A percentile compares a stretch with the other conserved stretches of the same genome.
phyloP scores from a whole-genome alignment of 768 basidiomycete species.

The Strobilomyces dryophilus region DNA sequence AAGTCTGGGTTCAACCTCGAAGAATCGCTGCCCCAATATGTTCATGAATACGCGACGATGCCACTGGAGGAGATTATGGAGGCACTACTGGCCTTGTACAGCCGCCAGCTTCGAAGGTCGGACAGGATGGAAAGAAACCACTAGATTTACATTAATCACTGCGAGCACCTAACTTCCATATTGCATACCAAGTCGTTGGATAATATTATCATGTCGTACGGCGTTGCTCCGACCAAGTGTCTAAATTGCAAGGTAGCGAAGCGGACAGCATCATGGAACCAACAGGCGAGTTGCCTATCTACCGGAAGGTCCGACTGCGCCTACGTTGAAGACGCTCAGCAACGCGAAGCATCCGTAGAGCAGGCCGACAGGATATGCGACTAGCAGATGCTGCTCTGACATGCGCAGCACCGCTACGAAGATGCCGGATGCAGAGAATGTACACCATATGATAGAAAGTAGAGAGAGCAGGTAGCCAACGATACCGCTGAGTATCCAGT shows the following conservation, averaged over 20 bases:
- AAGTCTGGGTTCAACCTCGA: slow-evolving; percentile 80
- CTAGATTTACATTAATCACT: neutral
- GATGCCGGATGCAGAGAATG: slow-evolving; percentile 91
- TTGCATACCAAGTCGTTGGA: neutral
- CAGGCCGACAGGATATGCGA: slow-evolving; percentile 94
- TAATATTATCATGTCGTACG: neutral
- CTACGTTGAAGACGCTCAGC: slow-evolving; percentile 82
- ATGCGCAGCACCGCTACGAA: slow-evolving; percentile 94
- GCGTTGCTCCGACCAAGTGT: neutral
- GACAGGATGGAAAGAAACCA: slow-evolving; percentile 13
- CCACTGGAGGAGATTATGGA: slow-evolving; percentile 86
- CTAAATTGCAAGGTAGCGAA: neutral
- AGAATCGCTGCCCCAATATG: slow-evolving; percentile 81
- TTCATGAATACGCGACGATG: slow-evolving; percentile 80
- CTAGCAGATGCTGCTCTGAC: slow-evolving; percentile 91
- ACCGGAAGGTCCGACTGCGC: slow-evolving; percentile 29
- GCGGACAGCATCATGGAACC: slow-evolving; percentile 6
- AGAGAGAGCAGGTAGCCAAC: slow-evolving; percentile 82
- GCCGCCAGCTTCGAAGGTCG: slow-evolving; percentile 54
- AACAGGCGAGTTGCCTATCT: slow-evolving; percentile 23
- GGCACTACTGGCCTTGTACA: slow-evolving; percentile 70
- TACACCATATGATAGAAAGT: slow-evolving; percentile 92
- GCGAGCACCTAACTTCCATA: neutral
- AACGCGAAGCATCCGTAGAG: slow-evolving; percentile 93
- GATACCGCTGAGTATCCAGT: slow-evolving; percentile 50